phyloP scores from a whole-genome alignment of 495 filamentous ascomycete species.

The Daldinia concentrica region DNA sequence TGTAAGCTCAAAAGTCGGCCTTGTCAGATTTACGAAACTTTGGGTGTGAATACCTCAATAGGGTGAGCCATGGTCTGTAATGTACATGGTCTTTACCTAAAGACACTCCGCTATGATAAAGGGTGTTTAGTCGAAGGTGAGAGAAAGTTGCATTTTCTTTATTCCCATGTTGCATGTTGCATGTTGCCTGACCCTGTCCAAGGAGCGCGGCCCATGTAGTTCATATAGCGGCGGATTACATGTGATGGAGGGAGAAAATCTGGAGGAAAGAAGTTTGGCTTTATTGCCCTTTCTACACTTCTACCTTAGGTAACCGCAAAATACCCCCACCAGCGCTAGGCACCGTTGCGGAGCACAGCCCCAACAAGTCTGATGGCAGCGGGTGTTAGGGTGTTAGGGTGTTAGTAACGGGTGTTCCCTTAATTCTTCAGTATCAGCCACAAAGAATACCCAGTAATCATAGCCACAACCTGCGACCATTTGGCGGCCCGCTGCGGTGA shows the following conservation, averaged over 20 bases:
- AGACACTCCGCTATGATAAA: neutral
- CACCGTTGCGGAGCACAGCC: neutral
- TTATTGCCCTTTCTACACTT: constrained; percentile 27
- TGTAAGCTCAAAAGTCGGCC: constrained; percentile 8
- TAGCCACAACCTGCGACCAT: constrained; percentile 32
- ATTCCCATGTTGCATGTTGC: neutral
- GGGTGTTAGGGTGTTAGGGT: neutral
- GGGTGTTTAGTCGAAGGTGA: neutral
- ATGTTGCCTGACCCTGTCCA: neutral
- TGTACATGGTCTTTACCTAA: neutral
- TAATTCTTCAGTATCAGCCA: constrained; percentile 18
- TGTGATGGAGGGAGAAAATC: neutral
- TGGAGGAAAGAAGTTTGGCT: neutral
- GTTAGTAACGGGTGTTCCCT: neutral
- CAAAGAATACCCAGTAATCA: constrained; percentile 12
- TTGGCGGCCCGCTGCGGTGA: constrained; percentile 9
- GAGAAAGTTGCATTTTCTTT: neutral
- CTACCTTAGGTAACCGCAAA: neutral
- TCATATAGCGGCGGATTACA: neutral
- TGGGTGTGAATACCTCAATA: neutral
- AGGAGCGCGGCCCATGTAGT: neutral
- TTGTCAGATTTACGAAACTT: neutral
- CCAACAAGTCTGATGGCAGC: neutral
- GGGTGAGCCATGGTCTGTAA: neutral
- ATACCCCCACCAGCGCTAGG: neutral